A percentile compares a stretch with the other conserved stretches of the same genome.
Conservation (phyloP, 129 eudicot species). For the Tagetes erecta region DNA sequence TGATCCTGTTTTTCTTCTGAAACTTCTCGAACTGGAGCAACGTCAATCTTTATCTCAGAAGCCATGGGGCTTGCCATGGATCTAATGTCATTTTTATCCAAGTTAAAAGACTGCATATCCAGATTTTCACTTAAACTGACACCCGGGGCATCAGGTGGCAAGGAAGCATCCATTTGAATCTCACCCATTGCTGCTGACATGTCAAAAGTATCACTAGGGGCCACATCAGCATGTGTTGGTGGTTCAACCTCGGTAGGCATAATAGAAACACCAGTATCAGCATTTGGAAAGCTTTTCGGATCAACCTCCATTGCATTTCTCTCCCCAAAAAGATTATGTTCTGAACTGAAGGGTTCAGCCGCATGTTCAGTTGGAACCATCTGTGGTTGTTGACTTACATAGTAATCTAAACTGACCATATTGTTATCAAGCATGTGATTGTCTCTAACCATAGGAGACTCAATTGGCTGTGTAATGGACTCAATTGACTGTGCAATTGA, state of each 20-base stretch:
- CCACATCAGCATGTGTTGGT: constrained; percentile 26
- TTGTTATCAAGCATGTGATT: constrained; percentile 33
- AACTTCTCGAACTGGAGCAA: constrained; percentile 31
- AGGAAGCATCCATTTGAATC: constrained; percentile 32
- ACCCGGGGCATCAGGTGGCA: constrained; percentile 32
- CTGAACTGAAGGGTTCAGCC: constrained; percentile 31
- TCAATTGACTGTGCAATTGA: constrained; percentile 28
- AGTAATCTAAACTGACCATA: constrained; percentile 15
- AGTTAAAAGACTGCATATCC: constrained; percentile 23
- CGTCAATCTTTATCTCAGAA: constrained; percentile 29
- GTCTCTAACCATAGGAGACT: constrained; percentile 29
- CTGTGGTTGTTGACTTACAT: constrained; percentile 32
- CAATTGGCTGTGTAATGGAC: constrained; percentile 27
- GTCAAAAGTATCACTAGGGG: constrained; percentile 30
- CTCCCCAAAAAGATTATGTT: constrained; percentile 30
- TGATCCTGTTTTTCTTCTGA: constrained; percentile 33
- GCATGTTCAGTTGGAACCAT: constrained; percentile 29
- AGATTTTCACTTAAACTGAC: constrained; percentile 24
- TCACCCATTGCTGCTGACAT: constrained; percentile 37
- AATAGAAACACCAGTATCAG: constrained; percentile 35
- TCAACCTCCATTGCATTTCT: constrained; percentile 38
- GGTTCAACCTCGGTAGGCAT: constrained; percentile 25
- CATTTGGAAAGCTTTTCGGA: constrained; percentile 33
- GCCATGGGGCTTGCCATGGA: constrained; percentile 28
- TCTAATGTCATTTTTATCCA: constrained; percentile 24